A percentile compares a stretch with the other conserved stretches of the same genome.
Evolutionary conservation across 2,329 filamentous ascomycete species (phyloP).

Genomic region (Diaporthe batatas): DNA sequence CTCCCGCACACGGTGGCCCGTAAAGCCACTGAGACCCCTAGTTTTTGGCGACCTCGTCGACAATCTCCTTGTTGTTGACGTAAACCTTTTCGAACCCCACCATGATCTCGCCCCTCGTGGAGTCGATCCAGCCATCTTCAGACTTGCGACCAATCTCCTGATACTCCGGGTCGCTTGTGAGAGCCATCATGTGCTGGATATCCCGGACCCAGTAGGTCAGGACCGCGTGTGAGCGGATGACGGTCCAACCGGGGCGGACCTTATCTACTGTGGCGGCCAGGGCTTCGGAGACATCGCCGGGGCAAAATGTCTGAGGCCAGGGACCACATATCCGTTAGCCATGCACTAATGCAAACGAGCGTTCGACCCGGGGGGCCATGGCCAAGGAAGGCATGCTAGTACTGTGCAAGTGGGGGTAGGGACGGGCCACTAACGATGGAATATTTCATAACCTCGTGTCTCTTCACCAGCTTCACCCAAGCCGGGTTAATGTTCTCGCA

Average conservation of each 20-base stretch:
- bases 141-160: constrained; percentile 7
- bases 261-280: constrained; percentile 2
- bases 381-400: background rate
- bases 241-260: background rate
- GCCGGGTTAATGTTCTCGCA: background rate
- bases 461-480: constrained; percentile 1
- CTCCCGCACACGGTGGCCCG: too few relatives aligned
- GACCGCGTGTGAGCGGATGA: constrained; percentile 12
- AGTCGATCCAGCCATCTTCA: constrained; percentile 7
- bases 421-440: background rate
- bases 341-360: background rate
- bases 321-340: background rate
- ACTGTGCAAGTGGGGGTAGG: too few relatives aligned
- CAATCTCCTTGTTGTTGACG: background rate
- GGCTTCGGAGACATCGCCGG: background rate
- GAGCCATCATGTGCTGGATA: constrained; percentile 17
- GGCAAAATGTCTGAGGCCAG: background rate
- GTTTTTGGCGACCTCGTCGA: background rate
- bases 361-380: too few relatives aligned
- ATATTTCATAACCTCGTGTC: background rate
- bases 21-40: background rate
- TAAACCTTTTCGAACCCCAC: constrained; percentile 8
- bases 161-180: constrained; percentile 2
- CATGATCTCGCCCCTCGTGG: constrained; percentile 3
- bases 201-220: constrained; percentile 11